Evolutionary conservation across 352 stramenopile genomes (phyloP).

Genomic region (Phytopythium litorale): DNA sequence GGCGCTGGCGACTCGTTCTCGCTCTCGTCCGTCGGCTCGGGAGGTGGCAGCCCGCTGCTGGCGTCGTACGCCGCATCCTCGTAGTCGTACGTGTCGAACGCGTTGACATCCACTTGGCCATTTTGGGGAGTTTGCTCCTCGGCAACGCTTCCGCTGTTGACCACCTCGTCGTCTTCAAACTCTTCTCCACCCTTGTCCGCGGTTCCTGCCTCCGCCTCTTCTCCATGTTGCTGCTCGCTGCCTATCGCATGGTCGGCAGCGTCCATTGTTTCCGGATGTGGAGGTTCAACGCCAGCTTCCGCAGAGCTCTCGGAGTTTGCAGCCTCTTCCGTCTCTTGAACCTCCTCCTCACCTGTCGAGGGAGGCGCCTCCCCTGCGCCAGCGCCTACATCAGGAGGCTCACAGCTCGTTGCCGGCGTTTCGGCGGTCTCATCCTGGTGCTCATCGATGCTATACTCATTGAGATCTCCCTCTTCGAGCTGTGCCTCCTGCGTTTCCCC

Average conservation of each 20-base stretch:
- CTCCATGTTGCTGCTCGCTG: background rate
- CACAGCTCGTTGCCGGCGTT: background rate
- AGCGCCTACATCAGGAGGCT: background rate
- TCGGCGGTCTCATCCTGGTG: background rate
- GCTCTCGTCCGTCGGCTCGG: slow-evolving; percentile 11
- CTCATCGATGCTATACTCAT: background rate
- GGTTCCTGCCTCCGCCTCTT: background rate
- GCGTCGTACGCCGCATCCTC: slow-evolving; percentile 11
- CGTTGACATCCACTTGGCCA: slow-evolving; percentile 13
- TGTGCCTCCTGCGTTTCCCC: background rate
- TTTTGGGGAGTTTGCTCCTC: background rate
- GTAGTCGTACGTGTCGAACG: slow-evolving; percentile 22
- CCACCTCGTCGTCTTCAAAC: background rate
- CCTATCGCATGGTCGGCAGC: background rate
- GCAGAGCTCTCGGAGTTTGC: background rate
- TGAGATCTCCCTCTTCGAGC: background rate
- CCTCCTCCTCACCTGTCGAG: background rate
- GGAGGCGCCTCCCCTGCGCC: background rate
- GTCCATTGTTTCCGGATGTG: background rate
- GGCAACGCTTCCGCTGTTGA: background rate
- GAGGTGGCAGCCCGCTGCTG: slow-evolving; percentile 15
- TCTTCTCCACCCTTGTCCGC: background rate
- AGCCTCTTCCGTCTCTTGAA: background rate
- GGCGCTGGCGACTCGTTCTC: background rate
- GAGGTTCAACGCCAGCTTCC: background rate